These are phyloP conservation scores for Tulasnella sp. DNA, from an alignment of 768 basidiomycete genomes.

Conservation along the genomic window DNA sequence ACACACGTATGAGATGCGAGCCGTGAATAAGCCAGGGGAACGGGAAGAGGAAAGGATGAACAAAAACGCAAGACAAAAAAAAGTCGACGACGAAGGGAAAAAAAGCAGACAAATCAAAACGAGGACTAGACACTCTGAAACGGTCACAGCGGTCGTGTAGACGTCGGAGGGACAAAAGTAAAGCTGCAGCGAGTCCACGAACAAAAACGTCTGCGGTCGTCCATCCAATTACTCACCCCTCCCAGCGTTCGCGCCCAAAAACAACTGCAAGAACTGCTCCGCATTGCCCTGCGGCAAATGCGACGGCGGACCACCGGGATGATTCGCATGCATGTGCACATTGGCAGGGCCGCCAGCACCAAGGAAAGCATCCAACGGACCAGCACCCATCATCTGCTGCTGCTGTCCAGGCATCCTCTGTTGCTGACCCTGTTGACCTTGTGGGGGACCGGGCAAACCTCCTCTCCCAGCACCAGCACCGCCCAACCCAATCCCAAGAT, in stretches of 20 bases:
- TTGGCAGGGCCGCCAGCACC: background rate
- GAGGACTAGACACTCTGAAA: background rate
- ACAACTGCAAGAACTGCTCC: conserved; percentile 16
- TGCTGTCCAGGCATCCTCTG: conserved; percentile 3
- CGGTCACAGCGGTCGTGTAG: background rate
- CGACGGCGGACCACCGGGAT: background rate
- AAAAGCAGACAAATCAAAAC: background rate
- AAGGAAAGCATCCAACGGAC: background rate
- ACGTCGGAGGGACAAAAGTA: background rate
- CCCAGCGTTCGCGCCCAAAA: background rate
- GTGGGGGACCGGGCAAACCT: background rate
- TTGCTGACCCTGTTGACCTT: background rate
- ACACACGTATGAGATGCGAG: background rate
- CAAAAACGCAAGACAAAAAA: background rate
- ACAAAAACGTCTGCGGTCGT: conserved; percentile 27
- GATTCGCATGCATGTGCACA: background rate
- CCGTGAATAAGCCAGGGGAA: background rate
- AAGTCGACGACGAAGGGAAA: background rate
- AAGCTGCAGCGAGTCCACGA: background rate
- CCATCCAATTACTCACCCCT: conserved; percentile 34
- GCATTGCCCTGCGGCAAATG: conserved; percentile 3
- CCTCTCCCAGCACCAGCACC: background rate
- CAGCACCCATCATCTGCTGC: background rate
- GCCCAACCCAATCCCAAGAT: conserved; percentile 1
- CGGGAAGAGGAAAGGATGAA: background rate